Conservation (phyloP, 2,329 filamentous ascomycete species). For the Furcasterigmium sp. region DNA sequence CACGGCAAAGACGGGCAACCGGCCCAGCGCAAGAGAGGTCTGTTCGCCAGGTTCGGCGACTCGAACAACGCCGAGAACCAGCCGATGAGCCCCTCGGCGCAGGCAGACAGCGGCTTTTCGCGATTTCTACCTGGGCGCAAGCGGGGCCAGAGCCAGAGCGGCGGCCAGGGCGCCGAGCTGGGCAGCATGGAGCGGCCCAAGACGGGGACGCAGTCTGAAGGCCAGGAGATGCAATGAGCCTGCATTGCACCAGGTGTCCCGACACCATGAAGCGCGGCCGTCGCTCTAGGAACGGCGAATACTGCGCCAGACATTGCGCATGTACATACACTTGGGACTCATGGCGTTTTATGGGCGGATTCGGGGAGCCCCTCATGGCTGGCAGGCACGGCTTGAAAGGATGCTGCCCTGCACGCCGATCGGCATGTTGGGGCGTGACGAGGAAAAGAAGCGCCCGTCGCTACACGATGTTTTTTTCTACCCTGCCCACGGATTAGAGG, state of each 20-base stretch:
- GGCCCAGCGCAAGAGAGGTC: constrained; percentile 53
- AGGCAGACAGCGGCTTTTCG: constrained; percentile 32
- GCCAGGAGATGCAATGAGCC: constrained; percentile 12
- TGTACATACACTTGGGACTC: too few relatives aligned
- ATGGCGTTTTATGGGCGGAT: not conserved
- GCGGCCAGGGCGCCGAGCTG: constrained; percentile 64
- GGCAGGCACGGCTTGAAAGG: too few relatives aligned
- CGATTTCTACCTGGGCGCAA: constrained; percentile 68
- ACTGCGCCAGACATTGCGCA: too few relatives aligned
- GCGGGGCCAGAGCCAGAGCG: constrained; percentile 63
- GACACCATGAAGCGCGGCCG: too few relatives aligned
- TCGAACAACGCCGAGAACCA: constrained; percentile 24
- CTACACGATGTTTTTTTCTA: too few relatives aligned
- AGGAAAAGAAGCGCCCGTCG: too few relatives aligned
- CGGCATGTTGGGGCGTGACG: not conserved
- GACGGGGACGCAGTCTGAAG: constrained; percentile 19
- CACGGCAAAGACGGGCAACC: constrained; percentile 3
- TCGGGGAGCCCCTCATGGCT: too few relatives aligned
- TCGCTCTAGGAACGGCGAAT: too few relatives aligned
- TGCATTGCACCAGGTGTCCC: too few relatives aligned
- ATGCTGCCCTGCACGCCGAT: too few relatives aligned
- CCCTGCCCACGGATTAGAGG: too few relatives aligned
- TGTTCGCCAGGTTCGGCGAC: constrained; percentile 79
- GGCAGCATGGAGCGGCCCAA: constrained; percentile 50
- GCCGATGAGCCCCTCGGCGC: constrained; percentile 23